These are phyloP conservation scores for Tetrahymena thermophila DNA, from an alignment of 73 alveolate species.

Conservation along the genomic window DNA sequence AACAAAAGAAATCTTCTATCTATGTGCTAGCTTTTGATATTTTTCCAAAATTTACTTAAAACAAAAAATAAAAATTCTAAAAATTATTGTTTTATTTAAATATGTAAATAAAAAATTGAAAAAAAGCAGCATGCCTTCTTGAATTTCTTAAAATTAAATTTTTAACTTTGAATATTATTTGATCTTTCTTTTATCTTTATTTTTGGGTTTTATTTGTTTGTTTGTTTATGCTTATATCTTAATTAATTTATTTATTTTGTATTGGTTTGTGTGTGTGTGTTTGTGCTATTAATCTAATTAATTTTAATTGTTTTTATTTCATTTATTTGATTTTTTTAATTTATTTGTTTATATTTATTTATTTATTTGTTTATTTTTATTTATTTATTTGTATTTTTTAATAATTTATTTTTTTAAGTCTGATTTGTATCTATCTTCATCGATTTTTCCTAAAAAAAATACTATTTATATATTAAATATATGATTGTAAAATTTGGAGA, in stretches of 20 bases:
- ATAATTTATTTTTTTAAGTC: background rate
- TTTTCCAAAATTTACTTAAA: too few relatives aligned
- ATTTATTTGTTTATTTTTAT: background rate
- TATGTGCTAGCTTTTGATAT: too few relatives aligned
- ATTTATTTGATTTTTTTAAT: background rate
- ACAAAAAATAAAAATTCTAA: too few relatives aligned
- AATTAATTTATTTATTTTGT: background rate
- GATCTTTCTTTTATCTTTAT: background rate
- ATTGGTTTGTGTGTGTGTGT: background rate
- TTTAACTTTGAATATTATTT: background rate
- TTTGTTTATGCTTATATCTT: background rate
- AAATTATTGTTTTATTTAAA: too few relatives aligned
- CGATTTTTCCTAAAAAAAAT: background rate
- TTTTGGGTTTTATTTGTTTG: background rate
- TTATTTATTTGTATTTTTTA: background rate
- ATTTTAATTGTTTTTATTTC: background rate
- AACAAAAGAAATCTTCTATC: too few relatives aligned
- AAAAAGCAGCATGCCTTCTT: too few relatives aligned
- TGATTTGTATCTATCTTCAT: background rate
- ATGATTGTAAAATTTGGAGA: background rate
- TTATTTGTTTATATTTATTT: background rate
- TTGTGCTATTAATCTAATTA: background rate
- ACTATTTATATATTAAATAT: background rate
- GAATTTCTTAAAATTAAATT: too few relatives aligned
- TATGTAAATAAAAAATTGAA: too few relatives aligned